Evolutionary conservation across 1,139 yeast genomes (phyloP), one percentile per base, ranked within the genome.

Genomic region (Pichia cactophila): DNA sequence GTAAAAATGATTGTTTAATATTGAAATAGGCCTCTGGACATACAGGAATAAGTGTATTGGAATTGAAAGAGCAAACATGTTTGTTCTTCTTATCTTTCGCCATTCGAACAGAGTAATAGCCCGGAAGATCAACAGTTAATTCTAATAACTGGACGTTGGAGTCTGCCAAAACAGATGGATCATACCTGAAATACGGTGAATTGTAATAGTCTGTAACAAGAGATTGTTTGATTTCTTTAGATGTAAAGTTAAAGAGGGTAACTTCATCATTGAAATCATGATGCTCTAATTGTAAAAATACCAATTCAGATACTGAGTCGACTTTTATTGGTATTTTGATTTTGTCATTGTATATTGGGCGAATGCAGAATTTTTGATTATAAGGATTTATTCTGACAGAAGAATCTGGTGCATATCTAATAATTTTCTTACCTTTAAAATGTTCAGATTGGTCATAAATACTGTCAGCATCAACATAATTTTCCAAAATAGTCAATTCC

Each of bases 361-460:
- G 80, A 44, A 88, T 63, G 65, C 97, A 90, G 52, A 74, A 75
- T 14, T 79, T 74, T 40, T 76, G 78, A 43, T 75, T 78, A 56
- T 81, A 78, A 1, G 97, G 97, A 56, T 90, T 88, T 61, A 94
- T 71, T 58, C 75, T 72, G 2, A 95, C 96, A 0, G 95, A 83
- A 41, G 95, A 86, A 63, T 92, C 97, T 0, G 98, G 98, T 41
- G 94, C 70, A 57, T 86, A 86, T 58, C 90, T 86, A 56, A 92
- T 84, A 2, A 92, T 86, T 61, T 86, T 86, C 50, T 80, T 80
- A 45, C 97, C 98, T 58, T 80, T 83, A 61, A 92, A 85, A 63
- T 89, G 95, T 3, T 83, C 70, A 35, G 86, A 77, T 50, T 83
- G 74, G 58, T 87, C 86, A 26, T 77, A 61, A 8, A 81, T 69